Percentiles rank a stretch among this genome's conserved stretches.
Conservation (phyloP, 2,329 filamentous ascomycete genomes). For the Blastomyces parvus region DNA sequence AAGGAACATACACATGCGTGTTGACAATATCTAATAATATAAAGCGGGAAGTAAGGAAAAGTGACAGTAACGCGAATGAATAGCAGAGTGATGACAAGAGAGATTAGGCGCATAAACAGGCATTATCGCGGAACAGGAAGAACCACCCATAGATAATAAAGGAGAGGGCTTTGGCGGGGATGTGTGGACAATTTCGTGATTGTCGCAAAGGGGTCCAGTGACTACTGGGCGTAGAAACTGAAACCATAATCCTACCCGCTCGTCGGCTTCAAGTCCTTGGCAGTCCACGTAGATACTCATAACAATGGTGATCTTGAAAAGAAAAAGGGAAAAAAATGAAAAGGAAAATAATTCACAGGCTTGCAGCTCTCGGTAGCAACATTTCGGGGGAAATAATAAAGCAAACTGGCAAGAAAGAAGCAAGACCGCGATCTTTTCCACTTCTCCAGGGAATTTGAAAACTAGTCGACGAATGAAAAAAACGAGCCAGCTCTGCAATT, state of each 20-base stretch:
- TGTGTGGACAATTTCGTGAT: neutral
- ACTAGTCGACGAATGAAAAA: slow-evolving; percentile 2
- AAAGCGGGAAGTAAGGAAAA: neutral
- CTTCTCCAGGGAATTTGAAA: neutral
- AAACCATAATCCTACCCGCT: neutral
- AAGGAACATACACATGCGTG: neutral
- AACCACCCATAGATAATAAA: neutral
- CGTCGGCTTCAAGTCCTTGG: neutral
- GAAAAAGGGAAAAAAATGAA: neutral
- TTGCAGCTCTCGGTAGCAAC: neutral
- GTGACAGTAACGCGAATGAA: neutral
- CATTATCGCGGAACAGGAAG: neutral
- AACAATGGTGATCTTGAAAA: neutral
- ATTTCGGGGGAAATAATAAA: neutral
- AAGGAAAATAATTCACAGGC: neutral
- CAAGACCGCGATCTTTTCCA: neutral
- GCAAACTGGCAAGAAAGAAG: neutral
- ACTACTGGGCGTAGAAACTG: neutral
- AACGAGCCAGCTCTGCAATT: slow-evolving; percentile 6
- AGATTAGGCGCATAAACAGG: neutral
- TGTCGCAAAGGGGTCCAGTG: neutral
- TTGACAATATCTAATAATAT: neutral
- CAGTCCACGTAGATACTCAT: neutral
- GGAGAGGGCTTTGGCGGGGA: neutral
- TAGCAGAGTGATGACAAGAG: neutral